Base-by-base conservation (phyloP, 768 basidiomycete species). In the Harrya chromipes region DNA sequence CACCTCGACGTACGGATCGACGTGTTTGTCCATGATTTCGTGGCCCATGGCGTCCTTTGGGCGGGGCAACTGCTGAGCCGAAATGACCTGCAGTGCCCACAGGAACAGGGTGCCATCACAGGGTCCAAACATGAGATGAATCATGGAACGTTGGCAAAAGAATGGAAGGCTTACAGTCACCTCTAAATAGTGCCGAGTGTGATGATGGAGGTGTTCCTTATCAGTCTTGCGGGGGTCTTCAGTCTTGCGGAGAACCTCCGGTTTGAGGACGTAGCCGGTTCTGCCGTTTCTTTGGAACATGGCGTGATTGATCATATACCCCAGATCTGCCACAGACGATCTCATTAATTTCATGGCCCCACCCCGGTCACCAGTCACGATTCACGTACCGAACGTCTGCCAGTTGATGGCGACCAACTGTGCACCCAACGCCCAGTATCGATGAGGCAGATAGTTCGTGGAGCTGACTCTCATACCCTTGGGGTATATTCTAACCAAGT, bases 381-480 rank as follows among this genome's bases (percentile, higher is more conserved):
- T 33, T 35, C 1, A 73, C 84, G 47, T 62, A 94, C 93, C 94
- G 56, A 85, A 85, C 0, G 94, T 98, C 69, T 99, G 95, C 93
- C 94, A 98, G 67, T 99, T 99, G 47, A 99, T 77, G 8, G 95
- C 93, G 0, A 94, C 93, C 6, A 97, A 69, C 66, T 97, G 94
- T 12, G 83, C 80, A 0, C 95, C 95, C 2, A 83, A 83, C 1
- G 83, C 82, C 95, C 95, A 99, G 64, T 83, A 94, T 16, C 83
- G 78, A 67, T 93, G 85, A 7, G 94, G 94, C 53, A 87, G 79
- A 59, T 86, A 97, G 62, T 98, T 98, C 20, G 83, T 83, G 55
- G 89, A 93, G 50, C 74, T 84, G 29, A 98, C 74, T 34, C 94
- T 72, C 24, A 75, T 82, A 1, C 90, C 93, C 59, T 85, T 87